phyloP scores from a whole-genome alignment of 768 basidiomycete species.

The Kwoniella dendrophila region DNA sequence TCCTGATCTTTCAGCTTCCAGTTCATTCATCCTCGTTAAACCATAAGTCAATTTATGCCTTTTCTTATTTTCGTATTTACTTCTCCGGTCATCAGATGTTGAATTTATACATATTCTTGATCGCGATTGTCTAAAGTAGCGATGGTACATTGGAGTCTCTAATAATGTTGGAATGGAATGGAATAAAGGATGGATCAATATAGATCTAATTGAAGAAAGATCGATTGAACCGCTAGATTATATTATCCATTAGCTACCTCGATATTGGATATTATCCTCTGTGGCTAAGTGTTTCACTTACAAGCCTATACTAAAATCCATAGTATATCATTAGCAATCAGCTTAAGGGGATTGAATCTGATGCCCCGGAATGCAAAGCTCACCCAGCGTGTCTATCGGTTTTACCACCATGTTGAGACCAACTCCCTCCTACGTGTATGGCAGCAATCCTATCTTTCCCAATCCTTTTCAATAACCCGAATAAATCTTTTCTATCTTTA shows the following conservation, averaged over 20 bases:
- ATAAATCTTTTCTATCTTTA: constrained; percentile 6
- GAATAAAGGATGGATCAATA: constrained; percentile 22
- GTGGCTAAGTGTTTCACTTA: constrained; percentile 6
- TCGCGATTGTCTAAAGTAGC: neutral
- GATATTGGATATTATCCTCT: neutral
- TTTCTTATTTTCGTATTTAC: neutral
- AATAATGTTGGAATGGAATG: constrained; percentile 14
- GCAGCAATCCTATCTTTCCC: constrained; percentile 14
- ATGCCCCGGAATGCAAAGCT: neutral
- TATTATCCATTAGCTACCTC: neutral
- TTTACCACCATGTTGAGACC: constrained; percentile 15
- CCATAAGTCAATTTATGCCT: no score
- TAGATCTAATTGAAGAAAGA: constrained; percentile 6
- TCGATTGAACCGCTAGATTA: constrained; percentile 17
- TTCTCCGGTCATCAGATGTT: neutral
- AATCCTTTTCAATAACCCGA: constrained; percentile 3
- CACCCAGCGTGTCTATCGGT: constrained; percentile 25
- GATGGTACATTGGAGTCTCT: constrained; percentile 21
- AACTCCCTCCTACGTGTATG: constrained; percentile 24
- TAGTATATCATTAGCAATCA: neutral
- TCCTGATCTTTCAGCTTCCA: neutral
- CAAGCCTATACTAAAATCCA: constrained; percentile 19
- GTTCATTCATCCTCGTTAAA: neutral
- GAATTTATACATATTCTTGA: neutral
- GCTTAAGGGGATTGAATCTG: no score